Evolutionary conservation across 108 stramenopile species (phyloP).

Genomic region (Nitzschia inconspicua): DNA sequence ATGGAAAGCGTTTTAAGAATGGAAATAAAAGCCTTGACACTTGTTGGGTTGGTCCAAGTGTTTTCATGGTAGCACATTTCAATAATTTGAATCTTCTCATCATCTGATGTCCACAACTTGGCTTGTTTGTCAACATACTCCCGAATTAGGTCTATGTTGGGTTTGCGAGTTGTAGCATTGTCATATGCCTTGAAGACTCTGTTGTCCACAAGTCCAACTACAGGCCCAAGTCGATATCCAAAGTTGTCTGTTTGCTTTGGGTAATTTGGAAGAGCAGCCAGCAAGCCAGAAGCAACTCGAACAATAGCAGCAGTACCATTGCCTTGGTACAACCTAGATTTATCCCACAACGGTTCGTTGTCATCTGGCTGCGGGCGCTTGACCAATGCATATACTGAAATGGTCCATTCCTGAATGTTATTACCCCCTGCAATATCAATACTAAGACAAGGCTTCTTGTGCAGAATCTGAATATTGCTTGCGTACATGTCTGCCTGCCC

Average conservation of each 20-base stretch:
- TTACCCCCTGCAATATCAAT: not conserved
- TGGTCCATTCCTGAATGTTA: not conserved
- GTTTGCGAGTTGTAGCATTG: too few relatives aligned
- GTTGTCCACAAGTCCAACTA: not conserved
- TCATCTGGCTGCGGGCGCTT: not conserved
- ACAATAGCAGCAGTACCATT: not conserved
- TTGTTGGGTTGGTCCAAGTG: not conserved
- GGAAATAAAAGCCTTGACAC: not conserved
- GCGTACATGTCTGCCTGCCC: not conserved
- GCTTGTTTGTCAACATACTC: too few relatives aligned
- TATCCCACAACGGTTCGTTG: not conserved
- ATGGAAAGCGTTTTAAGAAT: not conserved
- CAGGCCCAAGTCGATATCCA: not conserved
- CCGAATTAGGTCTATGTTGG: too few relatives aligned
- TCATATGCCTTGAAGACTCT: not conserved
- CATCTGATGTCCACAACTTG: too few relatives aligned
- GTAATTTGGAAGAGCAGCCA: not conserved
- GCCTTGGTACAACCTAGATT: not conserved
- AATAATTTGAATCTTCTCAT: too few relatives aligned
- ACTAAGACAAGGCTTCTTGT: not conserved
- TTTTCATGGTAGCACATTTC: too few relatives aligned
- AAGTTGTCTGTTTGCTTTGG: not conserved
- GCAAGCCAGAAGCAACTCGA: not conserved
- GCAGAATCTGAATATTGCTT: not conserved
- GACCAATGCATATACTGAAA: not conserved